These are phyloP conservation scores for Zopfochytrium polystomum DNA, from an alignment of 371 early-diverging fungal genomes.

Conservation along the genomic window DNA sequence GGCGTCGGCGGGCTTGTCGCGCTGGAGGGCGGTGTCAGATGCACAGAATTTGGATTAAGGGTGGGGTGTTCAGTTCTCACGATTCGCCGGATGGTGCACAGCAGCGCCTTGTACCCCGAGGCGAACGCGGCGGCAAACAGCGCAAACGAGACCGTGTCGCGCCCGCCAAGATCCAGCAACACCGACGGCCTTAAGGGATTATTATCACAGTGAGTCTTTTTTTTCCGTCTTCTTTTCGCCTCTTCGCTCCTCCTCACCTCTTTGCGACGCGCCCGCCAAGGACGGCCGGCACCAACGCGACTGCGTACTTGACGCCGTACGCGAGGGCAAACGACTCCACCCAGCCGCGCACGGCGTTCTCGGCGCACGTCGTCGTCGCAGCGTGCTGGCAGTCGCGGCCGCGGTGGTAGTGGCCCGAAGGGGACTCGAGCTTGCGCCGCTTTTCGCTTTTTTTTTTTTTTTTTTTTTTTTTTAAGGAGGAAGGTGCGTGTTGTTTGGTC, in stretches of 20 bases:
- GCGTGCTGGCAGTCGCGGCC: too few species aligned
- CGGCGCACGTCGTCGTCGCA: slow-evolving; percentile 70
- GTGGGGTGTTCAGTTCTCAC: too few species aligned
- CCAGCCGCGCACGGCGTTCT: slow-evolving; percentile 71
- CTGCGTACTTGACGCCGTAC: slow-evolving; percentile 67
- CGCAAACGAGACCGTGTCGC: slow-evolving; percentile 76
- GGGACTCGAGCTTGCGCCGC: too few species aligned
- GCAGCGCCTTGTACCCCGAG: slow-evolving; percentile 71
- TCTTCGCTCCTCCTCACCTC: slow-evolving; percentile 49
- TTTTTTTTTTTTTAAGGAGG: too few species aligned
- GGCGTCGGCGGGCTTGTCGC: slow-evolving; percentile 57
- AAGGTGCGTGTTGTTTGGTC: too few species aligned
- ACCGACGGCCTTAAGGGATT: slow-evolving; percentile 16
- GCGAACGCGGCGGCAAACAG: slow-evolving; percentile 75
- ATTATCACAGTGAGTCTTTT: slow-evolving; percentile 20
- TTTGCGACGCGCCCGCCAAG: slow-evolving; percentile 63
- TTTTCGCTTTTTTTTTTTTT: too few species aligned
- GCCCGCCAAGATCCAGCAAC: slow-evolving; percentile 33
- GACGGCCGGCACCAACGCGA: slow-evolving; percentile 66
- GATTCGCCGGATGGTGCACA: slow-evolving; percentile 66
- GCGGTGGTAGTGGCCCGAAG: too few species aligned
- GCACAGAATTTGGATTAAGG: too few species aligned
- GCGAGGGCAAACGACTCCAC: slow-evolving; percentile 70
- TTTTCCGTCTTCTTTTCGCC: too few species aligned
- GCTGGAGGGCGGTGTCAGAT: too few species aligned